Base-by-base conservation (phyloP, 2,329 filamentous ascomycete genomes). In the Trichophyton equinum region DNA sequence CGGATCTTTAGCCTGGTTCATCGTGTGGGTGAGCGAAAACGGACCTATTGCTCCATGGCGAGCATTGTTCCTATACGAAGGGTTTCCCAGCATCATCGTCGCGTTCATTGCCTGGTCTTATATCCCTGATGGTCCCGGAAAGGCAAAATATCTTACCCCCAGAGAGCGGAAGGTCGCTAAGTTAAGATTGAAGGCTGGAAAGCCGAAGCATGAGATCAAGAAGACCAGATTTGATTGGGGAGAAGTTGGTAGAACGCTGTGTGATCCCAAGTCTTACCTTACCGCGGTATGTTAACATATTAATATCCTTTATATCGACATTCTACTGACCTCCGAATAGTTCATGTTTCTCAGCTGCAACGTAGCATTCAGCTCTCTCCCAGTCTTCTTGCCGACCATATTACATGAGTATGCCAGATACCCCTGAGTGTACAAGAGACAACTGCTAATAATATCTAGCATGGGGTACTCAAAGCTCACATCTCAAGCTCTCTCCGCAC, bases 331-430 rank as follows among this genome's bases (percentile, higher is more conserved):
- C 6, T 25, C 46, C 27, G 13, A 49, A 60, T 7, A 75, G 74
- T 74, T 83, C 67, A 95, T 95, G 82, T 89, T 95, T 78, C 91
- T 95, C 77, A 84, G 86, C 72, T 85, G 87, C 69, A 95, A 96
- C 73, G 87, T 95, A 71, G 87, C 90, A 11, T 96, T 95, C 76
- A 85, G 85, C 68, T 92, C 88, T 22, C 84, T 95, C 70, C 91
- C 91, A 2, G 88, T 94, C 57, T 95, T 95, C 71, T 80, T 95
- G 2, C 90, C 90, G 40, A 90, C 87, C 25, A 89, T 95, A 64
- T 81, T 95, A 55, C 77, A 79, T 62, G 82, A 86, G 69, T 78
- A 67, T 25, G 57, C 51, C 27, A 22, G 61, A 72, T 67, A 47
- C 11, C 15, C 27, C 27, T 4, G 40, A 42, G 30, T n/a, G 33